Conservation (phyloP, 345 rosid species). For the Gossypium turneri region DNA sequence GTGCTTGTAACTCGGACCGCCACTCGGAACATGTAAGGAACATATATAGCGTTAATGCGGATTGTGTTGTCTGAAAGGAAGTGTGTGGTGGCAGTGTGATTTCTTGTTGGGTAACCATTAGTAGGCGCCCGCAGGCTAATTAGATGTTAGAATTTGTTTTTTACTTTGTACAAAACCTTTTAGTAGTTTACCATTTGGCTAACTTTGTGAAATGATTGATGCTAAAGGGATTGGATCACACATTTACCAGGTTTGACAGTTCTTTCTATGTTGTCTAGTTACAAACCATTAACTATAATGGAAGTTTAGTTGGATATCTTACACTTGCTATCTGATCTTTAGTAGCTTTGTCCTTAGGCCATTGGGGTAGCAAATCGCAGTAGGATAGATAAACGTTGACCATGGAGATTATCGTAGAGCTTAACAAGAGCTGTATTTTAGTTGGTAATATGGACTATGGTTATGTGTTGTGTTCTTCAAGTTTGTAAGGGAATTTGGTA, state of each 20-base stretch:
- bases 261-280: background rate
- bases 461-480: background rate
- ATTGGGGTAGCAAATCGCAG: background rate
- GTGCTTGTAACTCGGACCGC: background rate
- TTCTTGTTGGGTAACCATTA: too few relatives aligned
- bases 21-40: background rate
- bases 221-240: background rate
- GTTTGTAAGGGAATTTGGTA: background rate
- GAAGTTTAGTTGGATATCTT: background rate
- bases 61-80: background rate
- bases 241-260: background rate
- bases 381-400: background rate
- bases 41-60: background rate
- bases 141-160: too few relatives aligned
- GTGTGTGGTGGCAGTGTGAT: too few relatives aligned
- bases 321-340: background rate
- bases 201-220: background rate
- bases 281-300: background rate
- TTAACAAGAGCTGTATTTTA: background rate
- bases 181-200: background rate
- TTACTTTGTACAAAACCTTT: too few relatives aligned
- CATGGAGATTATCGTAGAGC: background rate
- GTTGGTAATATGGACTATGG: background rate
- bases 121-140: too few relatives aligned
- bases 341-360: background rate